Percentiles rank a stretch among this genome's conserved stretches.
These are phyloP conservation scores for Fusarium virguliforme DNA, from an alignment of 2,329 filamentous ascomycete species.

Conservation along the genomic window DNA sequence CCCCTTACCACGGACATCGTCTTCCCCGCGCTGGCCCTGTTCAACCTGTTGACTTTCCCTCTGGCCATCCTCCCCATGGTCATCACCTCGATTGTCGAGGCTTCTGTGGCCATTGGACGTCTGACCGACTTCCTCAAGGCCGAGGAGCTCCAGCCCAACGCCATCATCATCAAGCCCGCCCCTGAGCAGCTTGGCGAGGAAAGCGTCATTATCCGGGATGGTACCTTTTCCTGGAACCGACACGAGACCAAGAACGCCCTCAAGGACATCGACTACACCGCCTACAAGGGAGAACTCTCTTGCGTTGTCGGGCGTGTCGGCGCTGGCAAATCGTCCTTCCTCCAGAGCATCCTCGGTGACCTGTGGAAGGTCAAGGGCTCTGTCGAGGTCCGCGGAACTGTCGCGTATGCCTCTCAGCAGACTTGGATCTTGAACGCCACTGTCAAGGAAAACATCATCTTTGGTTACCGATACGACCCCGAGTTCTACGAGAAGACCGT, in stretches of 20 bases:
- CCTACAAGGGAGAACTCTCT: slow-evolving; percentile 92
- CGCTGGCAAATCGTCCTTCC: slow-evolving; percentile 91
- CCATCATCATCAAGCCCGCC: slow-evolving; percentile 79
- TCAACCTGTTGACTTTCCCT: slow-evolving; percentile 97
- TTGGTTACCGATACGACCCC: slow-evolving; percentile 94
- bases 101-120: slow-evolving; percentile 90
- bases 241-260: slow-evolving; percentile 80
- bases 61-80: slow-evolving; percentile 97
- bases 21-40: slow-evolving; percentile 91
- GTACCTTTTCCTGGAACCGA: slow-evolving; percentile 95
- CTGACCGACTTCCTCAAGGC: slow-evolving; percentile 88
- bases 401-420: slow-evolving; percentile 94
- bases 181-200: slow-evolving; percentile 87
- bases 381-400: slow-evolving; percentile 84
- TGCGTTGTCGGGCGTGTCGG: slow-evolving; percentile 97
- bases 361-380: slow-evolving; percentile 90
- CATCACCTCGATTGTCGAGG: slow-evolving; percentile 95
- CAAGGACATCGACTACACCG: slow-evolving; percentile 88
- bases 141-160: slow-evolving; percentile 91
- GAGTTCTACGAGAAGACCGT: slow-evolving; percentile 95
- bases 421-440: slow-evolving; percentile 99
- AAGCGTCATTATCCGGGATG: slow-evolving; percentile 85
- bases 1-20: slow-evolving; percentile 95
- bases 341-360: slow-evolving; percentile 91
- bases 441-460: slow-evolving; percentile 96